Base-by-base conservation (phyloP, 2,329 filamentous ascomycete species). In the Aspergillus eucalypticola region DNA sequence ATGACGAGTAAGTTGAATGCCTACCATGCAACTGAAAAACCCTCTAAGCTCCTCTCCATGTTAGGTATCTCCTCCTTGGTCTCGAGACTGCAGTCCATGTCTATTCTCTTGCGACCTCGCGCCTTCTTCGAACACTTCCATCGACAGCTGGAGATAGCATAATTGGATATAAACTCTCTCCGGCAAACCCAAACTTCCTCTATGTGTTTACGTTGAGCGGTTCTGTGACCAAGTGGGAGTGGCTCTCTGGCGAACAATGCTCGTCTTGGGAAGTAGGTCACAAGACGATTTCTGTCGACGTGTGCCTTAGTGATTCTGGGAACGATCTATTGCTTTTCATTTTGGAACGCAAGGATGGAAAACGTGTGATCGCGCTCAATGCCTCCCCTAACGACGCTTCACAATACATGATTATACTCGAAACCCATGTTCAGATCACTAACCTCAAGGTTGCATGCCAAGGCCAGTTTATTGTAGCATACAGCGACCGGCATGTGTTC, bases 61-160 rank as follows among this genome's bases (percentile, higher is more conserved):
- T 21, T 39, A 92, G 91, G 71, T 84, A 89, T 75, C 74, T 97
- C 41, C 87, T 97, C 59, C 75, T 96, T 58, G 86, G 89, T 32
- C 91, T 91, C 69, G 85, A 88, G 61, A 88, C 86, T 27, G 88
- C 89, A 8, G 81, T 97, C 56, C 90, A 92, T 73, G 84, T 96
- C 25, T 96, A 95, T 76, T 90, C 90, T 1, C 86, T 91, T 29
- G 81, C 86, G 64, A 92, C 92, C 57, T 98, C 95, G 1, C 84
- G 96, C 53, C 85, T 96, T 21, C 82, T 91, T 49, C 88, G 91
- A 66, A 86, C 87, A 58, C 88, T 97, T 52, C 79, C 84, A 11
- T 64, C 88, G 27, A 75, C 77, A n/a, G 65, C 80, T 66, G 71
- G 76, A 68, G 74, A 80, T 21, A 75, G 71, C 10, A 77, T 88